Percentiles rank a stretch among this genome's conserved stretches.
Conservation (phyloP, 371 early-diverging fungal species). For the Chytridium lagenaria region DNA sequence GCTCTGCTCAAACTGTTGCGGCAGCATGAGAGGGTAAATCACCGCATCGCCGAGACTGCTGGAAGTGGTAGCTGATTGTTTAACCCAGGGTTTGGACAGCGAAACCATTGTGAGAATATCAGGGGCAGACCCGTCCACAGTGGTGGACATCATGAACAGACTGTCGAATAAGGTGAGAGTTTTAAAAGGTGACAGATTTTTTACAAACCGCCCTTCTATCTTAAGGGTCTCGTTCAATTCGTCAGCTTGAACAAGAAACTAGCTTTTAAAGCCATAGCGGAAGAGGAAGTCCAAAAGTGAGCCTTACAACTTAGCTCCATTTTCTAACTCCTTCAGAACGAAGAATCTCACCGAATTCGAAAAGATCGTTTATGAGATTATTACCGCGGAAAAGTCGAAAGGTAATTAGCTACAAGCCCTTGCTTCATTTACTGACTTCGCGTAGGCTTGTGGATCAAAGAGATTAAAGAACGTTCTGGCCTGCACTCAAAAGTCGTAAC, state of each 20-base stretch:
- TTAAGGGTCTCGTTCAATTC: conserved; percentile 44
- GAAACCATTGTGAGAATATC: not conserved
- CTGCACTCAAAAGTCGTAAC: conserved; percentile 83
- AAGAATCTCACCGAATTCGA: conserved; percentile 49
- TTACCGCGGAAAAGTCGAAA: conserved; percentile 81
- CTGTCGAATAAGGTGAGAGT: conserved; percentile 11
- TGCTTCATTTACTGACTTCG: too few species aligned
- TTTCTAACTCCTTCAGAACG: conserved; percentile 29
- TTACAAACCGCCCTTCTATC: too few species aligned
- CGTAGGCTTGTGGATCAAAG: conserved; percentile 89
- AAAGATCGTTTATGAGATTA: conserved; percentile 73
- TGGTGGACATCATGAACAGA: not conserved
- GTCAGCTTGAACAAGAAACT: conserved; percentile 38
- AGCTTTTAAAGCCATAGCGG: conserved; percentile 56
- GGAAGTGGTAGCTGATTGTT: too few species aligned
- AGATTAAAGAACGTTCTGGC: conserved; percentile 84
- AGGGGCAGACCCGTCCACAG: not conserved
- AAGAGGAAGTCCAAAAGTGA: conserved; percentile 55
- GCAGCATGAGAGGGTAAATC: too few species aligned
- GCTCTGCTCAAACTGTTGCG: too few species aligned
- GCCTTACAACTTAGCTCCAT: not conserved
- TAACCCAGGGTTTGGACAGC: not conserved
- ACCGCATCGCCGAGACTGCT: too few species aligned
- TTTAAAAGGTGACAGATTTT: not conserved
- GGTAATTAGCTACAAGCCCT: conserved; percentile 38